phyloP scores from a whole-genome alignment of 1,284 basidiomycete genomes.

The Naganishia liquefaciens region DNA sequence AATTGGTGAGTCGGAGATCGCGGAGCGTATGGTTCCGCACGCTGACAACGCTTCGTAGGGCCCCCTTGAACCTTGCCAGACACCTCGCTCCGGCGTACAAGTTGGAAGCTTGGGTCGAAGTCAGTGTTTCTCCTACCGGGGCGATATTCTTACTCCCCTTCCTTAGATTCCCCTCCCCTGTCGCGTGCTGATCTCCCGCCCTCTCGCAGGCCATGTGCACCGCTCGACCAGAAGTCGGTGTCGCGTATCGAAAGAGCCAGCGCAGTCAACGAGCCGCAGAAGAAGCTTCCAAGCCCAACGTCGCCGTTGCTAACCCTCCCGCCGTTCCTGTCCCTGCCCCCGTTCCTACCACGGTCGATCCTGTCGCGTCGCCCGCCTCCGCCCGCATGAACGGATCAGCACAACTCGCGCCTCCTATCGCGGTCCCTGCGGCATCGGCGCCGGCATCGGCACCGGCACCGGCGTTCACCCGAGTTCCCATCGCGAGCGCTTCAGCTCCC shows the following conservation, averaged over 20 bases:
- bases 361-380: neutral
- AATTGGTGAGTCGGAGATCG: constrained; percentile 58
- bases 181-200: constrained; percentile 4
- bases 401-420: neutral
- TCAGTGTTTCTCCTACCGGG: constrained; percentile 34
- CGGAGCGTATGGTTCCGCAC: neutral
- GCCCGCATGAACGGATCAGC: neutral
- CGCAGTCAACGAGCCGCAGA: constrained; percentile 52
- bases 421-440: neutral
- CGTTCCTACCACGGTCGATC: constrained; percentile 22
- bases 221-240: constrained; percentile 74
- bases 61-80: constrained; percentile 70
- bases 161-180: neutral
- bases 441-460: neutral
- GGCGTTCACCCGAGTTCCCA: neutral
- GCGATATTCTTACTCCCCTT: neutral
- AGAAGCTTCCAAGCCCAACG: constrained; percentile 36
- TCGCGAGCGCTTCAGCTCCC: neutral
- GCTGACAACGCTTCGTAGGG: constrained; percentile 56
- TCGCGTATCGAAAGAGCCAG: constrained; percentile 67
- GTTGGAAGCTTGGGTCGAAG: constrained; percentile 58
- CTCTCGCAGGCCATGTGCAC: constrained; percentile 65
- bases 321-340: constrained; percentile 10
- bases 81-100: constrained; percentile 56
- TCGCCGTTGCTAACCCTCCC: constrained; percentile 17